Percentiles rank a stretch among this genome's conserved stretches.
These are phyloP conservation scores for Pseudogymnoascus sp. DNA, from an alignment of 2,329 filamentous ascomycete species.

Conservation along the genomic window DNA sequence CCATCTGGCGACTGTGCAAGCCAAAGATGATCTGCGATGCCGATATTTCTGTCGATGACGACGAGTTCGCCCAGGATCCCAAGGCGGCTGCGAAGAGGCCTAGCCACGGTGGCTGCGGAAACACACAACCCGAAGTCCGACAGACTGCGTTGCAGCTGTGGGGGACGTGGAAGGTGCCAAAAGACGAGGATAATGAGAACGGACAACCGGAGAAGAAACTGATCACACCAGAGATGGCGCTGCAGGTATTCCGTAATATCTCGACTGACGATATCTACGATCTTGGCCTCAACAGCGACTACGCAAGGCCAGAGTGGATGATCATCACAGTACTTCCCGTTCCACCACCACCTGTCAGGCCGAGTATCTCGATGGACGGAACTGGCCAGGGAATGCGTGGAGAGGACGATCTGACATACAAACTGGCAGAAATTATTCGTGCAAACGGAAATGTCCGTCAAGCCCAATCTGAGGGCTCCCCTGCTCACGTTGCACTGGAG, in stretches of 20 bases:
- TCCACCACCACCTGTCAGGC: constrained; percentile 87
- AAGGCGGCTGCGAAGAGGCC: constrained; percentile 44
- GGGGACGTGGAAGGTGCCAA: constrained; percentile 62
- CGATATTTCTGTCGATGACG: constrained; percentile 59
- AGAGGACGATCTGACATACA: constrained; percentile 99
- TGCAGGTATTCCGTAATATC: constrained; percentile 81
- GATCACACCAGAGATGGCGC: constrained; percentile 75
- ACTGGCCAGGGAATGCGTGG: constrained; percentile 86
- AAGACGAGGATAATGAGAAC: constrained; percentile 62
- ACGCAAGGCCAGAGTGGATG: constrained; percentile 98
- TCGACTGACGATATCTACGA: constrained; percentile 71
- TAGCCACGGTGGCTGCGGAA: constrained; percentile 84
- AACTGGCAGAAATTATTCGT: constrained; percentile 95
- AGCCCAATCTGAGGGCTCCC: constrained; percentile 83
- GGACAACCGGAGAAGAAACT: constrained; percentile 66
- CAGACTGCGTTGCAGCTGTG: constrained; percentile 79
- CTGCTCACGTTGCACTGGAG: constrained; percentile 81
- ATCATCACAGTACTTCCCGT: constrained; percentile 90
- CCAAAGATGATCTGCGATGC: constrained; percentile 78
- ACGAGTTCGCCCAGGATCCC: constrained; percentile 55
- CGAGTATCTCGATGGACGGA: constrained; percentile 94
- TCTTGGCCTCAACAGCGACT: constrained; percentile 89
- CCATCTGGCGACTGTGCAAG: constrained; percentile 88
- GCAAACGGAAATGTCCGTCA: constrained; percentile 92
- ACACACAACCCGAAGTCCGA: constrained; percentile 78